These are phyloP conservation scores for Trichoderma sp. DNA, from an alignment of 2,329 filamentous ascomycete genomes.

Conservation along the genomic window DNA sequence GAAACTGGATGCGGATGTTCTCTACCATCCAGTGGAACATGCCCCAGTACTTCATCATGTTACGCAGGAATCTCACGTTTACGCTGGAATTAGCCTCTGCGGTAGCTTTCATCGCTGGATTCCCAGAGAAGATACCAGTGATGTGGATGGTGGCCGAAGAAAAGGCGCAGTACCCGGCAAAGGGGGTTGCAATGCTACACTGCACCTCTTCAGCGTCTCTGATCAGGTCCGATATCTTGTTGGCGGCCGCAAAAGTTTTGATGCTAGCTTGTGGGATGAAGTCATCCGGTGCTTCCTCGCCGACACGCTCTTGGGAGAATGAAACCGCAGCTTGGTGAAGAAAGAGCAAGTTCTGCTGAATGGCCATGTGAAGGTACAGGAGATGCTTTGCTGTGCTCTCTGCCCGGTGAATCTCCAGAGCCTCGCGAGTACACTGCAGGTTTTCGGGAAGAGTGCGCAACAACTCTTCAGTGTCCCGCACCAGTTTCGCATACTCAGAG, in stretches of 20 bases:
- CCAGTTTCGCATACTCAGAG: slow-evolving; percentile 72
- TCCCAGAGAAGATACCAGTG: slow-evolving; percentile 84
- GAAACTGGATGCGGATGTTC: slow-evolving; percentile 84
- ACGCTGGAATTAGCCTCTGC: slow-evolving; percentile 82
- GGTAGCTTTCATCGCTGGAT: slow-evolving; percentile 67
- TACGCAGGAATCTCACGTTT: slow-evolving; percentile 85
- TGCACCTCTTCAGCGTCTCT: slow-evolving; percentile 66
- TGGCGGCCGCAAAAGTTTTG: slow-evolving; percentile 78
- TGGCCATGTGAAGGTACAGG: slow-evolving; percentile 83
- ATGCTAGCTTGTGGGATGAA: slow-evolving; percentile 74
- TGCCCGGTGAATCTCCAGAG: slow-evolving; percentile 78
- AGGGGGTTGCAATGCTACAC: slow-evolving; percentile 81
- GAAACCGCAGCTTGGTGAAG: slow-evolving; percentile 84
- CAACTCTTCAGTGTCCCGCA: slow-evolving; percentile 68
- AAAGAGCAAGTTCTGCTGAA: slow-evolving; percentile 87
- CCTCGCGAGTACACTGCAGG: slow-evolving; percentile 75
- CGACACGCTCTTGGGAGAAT: slow-evolving; percentile 59
- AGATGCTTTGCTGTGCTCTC: slow-evolving; percentile 89
- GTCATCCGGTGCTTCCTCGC: slow-evolving; percentile 68
- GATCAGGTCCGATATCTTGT: slow-evolving; percentile 79
- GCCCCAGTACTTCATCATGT: slow-evolving; percentile 97
- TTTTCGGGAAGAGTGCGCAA: slow-evolving; percentile 64
- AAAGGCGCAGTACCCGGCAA: slow-evolving; percentile 93
- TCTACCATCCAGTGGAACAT: slow-evolving; percentile 98
- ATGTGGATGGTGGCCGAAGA: slow-evolving; percentile 93